Base-by-base conservation (phyloP, 2,329 filamentous ascomycete genomes). In the Fusarium sp. region DNA sequence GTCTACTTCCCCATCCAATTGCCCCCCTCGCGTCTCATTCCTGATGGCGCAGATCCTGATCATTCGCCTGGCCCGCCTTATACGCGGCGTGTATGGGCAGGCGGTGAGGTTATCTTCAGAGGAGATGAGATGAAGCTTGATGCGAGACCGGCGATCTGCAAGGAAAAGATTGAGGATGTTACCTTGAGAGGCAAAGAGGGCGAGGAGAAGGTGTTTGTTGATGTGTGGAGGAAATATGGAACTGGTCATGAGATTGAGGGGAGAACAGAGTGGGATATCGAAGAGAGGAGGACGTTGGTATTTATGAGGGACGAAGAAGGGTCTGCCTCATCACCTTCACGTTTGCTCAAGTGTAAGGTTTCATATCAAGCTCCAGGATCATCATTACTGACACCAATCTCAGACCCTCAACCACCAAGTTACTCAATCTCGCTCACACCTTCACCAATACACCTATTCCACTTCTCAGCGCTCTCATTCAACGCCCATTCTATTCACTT, bases 401-500 rank as follows among this genome's bases (percentile, higher is more conserved):
- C 33, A 84, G 84, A 80, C 57, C 80, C 81, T 33, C 77, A 81
- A 59, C 44, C 77, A 1, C 80, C 85, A 12, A 79, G 80, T 21
- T 81, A 83, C 69, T 79, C 79, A 28, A 79, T 93, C 75, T 83
- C 84, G 1, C 83, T 97, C 30, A 88, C 83, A 0, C 94, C 95
- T 2, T 91, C 91, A 5, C 86, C 89, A 6, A 85, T 88, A 9
- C 88, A 98, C 9, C 90, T 99, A 60, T 97, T 97, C 84, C 91
- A 95, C 66, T 98, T 96, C 85, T 96, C 93, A 25, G 95, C 95
- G 0, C 88, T 99, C 38, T 96, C 93, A 5, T 95, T 94, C 85
- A 99, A 99, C 82, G 94, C 94, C 3, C 96, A 99, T 82, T 87
- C 88, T 21, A 98, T 99, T 75, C 96, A 99, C 83, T 87, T 97